These are phyloP conservation scores for Spergularia azorica DNA, from an alignment of 179 eudicot species.

Conservation along the genomic window DNA sequence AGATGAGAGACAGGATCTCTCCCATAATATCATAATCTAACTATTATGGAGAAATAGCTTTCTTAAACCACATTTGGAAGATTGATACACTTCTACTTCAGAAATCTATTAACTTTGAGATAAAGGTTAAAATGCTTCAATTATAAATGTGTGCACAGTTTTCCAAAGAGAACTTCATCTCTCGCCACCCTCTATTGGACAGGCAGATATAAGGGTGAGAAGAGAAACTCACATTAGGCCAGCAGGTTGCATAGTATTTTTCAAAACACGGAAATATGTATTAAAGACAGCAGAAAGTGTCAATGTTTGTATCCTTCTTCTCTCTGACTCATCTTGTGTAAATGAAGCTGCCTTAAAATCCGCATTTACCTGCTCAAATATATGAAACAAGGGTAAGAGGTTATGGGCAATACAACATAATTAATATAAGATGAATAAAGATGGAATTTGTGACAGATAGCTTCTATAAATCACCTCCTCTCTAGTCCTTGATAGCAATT, in stretches of 20 bases:
- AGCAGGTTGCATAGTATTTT: constrained; percentile 53
- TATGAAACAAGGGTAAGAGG: neutral
- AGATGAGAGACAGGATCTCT: too few relatives aligned
- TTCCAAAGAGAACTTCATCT: neutral
- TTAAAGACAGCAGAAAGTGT: constrained; percentile 79
- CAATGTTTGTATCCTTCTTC: constrained; percentile 66
- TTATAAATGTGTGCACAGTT: neutral
- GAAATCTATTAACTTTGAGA: neutral
- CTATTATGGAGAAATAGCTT: neutral
- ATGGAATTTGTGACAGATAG: neutral
- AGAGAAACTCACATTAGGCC: constrained; percentile 19
- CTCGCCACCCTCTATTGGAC: neutral
- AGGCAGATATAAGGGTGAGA: neutral
- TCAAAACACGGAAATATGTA: constrained; percentile 82
- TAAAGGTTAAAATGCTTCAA: neutral
- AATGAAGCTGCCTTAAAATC: constrained; percentile 81
- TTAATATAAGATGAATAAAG: neutral
- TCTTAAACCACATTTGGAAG: neutral
- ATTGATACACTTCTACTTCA: neutral
- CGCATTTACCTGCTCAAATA: constrained; percentile 67
- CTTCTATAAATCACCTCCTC: constrained; percentile 59
- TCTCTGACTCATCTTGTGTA: constrained; percentile 66
- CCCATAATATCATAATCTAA: neutral
- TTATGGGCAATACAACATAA: neutral
- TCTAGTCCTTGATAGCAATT: constrained; percentile 64